These are phyloP conservation scores for Backusella psychrophila DNA, from an alignment of 192 early-diverging fungal species.

Conservation along the genomic window DNA sequence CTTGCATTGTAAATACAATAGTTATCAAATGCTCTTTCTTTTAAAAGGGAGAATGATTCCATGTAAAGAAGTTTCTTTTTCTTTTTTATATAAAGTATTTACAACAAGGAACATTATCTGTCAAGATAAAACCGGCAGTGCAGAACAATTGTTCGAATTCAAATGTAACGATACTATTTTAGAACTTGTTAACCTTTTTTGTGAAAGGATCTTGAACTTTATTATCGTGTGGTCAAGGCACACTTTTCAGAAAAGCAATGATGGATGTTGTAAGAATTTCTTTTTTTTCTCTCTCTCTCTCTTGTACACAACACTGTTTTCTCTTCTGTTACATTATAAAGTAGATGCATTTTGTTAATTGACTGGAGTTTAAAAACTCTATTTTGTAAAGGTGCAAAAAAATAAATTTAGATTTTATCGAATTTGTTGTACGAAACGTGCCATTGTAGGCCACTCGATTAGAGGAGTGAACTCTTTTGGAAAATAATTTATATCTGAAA, in stretches of 20 bases:
- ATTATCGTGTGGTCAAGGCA: not conserved
- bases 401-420: not conserved
- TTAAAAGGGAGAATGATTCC: too few relatives aligned
- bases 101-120: not conserved
- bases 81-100: too few relatives aligned
- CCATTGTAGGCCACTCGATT: constrained; percentile 87
- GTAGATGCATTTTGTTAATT: too few relatives aligned
- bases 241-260: not conserved
- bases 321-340: too few relatives aligned
- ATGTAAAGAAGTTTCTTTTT: too few relatives aligned
- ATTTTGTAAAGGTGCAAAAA: not conserved
- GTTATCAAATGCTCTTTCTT: too few relatives aligned
- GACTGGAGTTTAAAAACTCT: constrained; percentile 5
- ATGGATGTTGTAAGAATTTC: too few relatives aligned
- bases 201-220: not conserved
- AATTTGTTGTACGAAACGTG: constrained; percentile 83
- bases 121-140: not conserved
- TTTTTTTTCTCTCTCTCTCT: too few relatives aligned
- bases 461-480: constrained; percentile 42
- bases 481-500: not conserved
- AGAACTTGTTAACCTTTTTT: not conserved
- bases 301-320: too few relatives aligned
- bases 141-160: not conserved
- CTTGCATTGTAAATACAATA: too few relatives aligned
- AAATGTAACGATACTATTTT: constrained; percentile 8